A percentile compares a stretch with the other conserved stretches of the same genome.
phyloP scores from a whole-genome alignment of 345 rosid genomes.

The Eutrema heterophyllum region DNA sequence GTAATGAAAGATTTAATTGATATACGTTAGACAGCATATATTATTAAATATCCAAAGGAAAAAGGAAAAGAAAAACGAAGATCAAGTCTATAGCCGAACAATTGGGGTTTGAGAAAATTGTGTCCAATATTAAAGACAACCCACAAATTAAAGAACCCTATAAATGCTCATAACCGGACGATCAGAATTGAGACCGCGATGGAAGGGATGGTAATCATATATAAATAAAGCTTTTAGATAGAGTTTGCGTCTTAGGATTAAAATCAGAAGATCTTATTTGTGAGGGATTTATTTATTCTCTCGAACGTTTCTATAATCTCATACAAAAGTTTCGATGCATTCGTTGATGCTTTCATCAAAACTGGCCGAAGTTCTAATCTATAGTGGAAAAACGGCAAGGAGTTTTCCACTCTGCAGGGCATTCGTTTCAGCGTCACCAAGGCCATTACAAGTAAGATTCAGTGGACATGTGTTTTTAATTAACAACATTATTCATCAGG shows the following conservation, averaged over 20 bases:
- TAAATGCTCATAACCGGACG: conserved; percentile 15
- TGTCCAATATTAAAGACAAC: neutral
- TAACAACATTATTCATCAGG: neutral
- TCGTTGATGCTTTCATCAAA: conserved; percentile 15
- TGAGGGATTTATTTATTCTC: neutral
- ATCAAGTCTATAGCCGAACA: conserved; percentile 21
- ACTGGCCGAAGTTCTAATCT: conserved; percentile 19
- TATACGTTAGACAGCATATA: neutral
- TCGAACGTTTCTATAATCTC: neutral
- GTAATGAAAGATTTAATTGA: neutral
- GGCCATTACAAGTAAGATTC: conserved; percentile 29
- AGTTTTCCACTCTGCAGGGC: conserved; percentile 8
- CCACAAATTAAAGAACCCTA: conserved; percentile 12
- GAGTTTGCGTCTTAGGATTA: conserved; percentile 8
- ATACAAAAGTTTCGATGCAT: conserved; percentile 12
- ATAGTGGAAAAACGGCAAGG: conserved; percentile 19
- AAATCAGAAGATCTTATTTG: neutral
- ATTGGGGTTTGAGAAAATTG: conserved; percentile 12
- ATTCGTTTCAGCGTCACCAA: conserved; percentile 32
- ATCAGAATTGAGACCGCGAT: neutral
- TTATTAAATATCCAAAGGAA: neutral
- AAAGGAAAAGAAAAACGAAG: neutral
- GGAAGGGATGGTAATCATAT: neutral
- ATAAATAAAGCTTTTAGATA: conserved; percentile 8
- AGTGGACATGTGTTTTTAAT: neutral